A percentile compares a stretch with the other conserved stretches of the same genome.
These are phyloP conservation scores for Fusarium fujikuroi DNA, from an alignment of 2,329 filamentous ascomycete genomes.

Conservation along the genomic window DNA sequence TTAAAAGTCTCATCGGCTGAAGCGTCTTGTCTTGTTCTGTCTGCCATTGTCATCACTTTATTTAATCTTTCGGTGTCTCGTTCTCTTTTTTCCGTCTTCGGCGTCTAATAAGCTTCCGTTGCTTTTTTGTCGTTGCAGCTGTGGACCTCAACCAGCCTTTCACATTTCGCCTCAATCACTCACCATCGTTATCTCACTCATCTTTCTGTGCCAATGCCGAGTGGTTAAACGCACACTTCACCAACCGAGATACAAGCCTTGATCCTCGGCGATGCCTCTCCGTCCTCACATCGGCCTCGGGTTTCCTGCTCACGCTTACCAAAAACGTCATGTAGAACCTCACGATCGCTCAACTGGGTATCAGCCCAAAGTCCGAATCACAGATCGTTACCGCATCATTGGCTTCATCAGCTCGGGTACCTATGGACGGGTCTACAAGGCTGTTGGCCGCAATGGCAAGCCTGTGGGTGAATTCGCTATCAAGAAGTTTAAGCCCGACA, in stretches of 20 bases:
- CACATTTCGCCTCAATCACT: constrained; percentile 1
- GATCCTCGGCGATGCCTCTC: constrained; percentile 48
- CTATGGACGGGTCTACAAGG: constrained; percentile 98
- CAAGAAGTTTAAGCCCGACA: constrained; percentile 99
- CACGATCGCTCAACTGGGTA: constrained; percentile 66
- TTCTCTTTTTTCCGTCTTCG: background rate
- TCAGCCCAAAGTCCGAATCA: constrained; percentile 85
- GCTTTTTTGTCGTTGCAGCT: constrained; percentile 7
- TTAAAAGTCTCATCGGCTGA: background rate
- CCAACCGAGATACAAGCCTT: background rate
- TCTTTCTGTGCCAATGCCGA: constrained; percentile 33
- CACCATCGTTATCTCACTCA: constrained; percentile 3
- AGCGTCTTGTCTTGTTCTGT: constrained; percentile 13
- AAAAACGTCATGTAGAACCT: constrained; percentile 59
- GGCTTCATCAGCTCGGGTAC: constrained; percentile 98
- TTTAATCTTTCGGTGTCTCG: background rate
- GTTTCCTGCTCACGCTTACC: constrained; percentile 45
- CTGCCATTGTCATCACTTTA: constrained; percentile 7
- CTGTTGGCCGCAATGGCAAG: constrained; percentile 69
- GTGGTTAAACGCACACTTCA: constrained; percentile 25
- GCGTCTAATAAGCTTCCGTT: background rate
- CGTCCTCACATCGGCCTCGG: constrained; percentile 47
- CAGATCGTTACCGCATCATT: constrained; percentile 94
- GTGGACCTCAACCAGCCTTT: background rate
- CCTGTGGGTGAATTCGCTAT: constrained; percentile 87